Conservation (phyloP, 495 filamentous ascomycete species). For the Aspergillus ostianus region DNA sequence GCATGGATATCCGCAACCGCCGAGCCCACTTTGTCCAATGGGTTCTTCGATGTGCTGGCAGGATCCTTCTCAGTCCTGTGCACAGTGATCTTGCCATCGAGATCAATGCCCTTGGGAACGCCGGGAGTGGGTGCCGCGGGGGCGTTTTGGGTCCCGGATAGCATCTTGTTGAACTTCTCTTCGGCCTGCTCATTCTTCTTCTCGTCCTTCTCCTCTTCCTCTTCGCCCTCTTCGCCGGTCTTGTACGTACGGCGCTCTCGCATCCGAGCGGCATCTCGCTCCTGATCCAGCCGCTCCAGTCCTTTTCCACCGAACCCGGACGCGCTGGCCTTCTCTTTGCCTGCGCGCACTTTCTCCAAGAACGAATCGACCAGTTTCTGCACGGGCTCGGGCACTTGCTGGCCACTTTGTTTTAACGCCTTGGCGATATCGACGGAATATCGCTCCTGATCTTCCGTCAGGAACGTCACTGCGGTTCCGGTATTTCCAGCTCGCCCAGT, state of each 20-base stretch:
- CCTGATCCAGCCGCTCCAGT: constrained; percentile 83
- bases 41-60: constrained; percentile 55
- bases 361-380: constrained; percentile 65
- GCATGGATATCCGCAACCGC: constrained; percentile 85
- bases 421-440: constrained; percentile 89
- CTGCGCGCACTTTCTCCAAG: constrained; percentile 84
- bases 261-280: constrained; percentile 78
- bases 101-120: constrained; percentile 62
- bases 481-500: constrained; percentile 94
- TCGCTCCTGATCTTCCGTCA: constrained; percentile 87
- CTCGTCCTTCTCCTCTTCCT: constrained; percentile 76
- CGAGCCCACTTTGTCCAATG: constrained; percentile 78
- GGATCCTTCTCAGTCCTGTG: constrained; percentile 66
- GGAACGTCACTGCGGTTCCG: constrained; percentile 91
- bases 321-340: constrained; percentile 78
- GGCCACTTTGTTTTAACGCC: constrained; percentile 87
- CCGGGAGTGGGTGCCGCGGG: constrained; percentile 41
- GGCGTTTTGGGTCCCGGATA: constrained; percentile 56
- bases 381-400: constrained; percentile 71
- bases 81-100: constrained; percentile 76
- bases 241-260: constrained; percentile 87
- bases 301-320: constrained; percentile 96
- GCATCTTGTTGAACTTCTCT: constrained; percentile 62
- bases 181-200: constrained; percentile 54
- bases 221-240: constrained; percentile 85